Conservation (phyloP, 129 eudicot genomes). For the Escallonia rubra region DNA sequence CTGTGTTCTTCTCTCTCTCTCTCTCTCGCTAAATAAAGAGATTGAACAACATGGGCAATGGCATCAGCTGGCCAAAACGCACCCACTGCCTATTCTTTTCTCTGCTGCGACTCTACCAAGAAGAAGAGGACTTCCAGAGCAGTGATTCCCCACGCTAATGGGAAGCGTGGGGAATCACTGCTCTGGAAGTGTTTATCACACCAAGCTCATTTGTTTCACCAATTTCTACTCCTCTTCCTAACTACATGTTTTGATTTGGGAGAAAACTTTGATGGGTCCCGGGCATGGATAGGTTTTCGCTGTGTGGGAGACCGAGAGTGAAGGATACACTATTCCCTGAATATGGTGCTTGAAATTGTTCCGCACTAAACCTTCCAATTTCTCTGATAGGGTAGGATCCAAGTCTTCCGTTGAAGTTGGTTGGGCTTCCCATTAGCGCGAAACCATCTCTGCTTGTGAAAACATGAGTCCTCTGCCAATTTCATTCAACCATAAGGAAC, state of each 20-base stretch:
- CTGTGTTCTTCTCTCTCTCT: too few relatives aligned
- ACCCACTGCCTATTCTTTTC: too few relatives aligned
- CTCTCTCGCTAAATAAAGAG: too few relatives aligned
- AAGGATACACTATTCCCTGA: slow-evolving; percentile 79
- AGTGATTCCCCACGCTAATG: too few relatives aligned
- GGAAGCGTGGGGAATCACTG: too few relatives aligned
- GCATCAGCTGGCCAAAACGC: too few relatives aligned
- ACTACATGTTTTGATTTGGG: slow-evolving; percentile 55
- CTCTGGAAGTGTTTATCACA: slow-evolving; percentile 39
- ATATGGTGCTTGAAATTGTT: slow-evolving; percentile 47
- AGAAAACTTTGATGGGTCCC: slow-evolving; percentile 51
- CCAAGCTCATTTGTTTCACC: slow-evolving; percentile 50
- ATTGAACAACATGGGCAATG: too few relatives aligned
- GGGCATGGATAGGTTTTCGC: slow-evolving; percentile 62
- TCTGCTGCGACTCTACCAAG: too few relatives aligned
- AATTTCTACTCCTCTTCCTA: slow-evolving; percentile 38
- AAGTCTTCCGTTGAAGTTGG: slow-evolving; percentile 70
- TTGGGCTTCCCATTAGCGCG: slow-evolving; percentile 54
- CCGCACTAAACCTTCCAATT: slow-evolving; percentile 58
- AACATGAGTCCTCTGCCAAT: too few relatives aligned
- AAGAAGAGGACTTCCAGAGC: too few relatives aligned
- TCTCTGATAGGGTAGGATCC: slow-evolving; percentile 71
- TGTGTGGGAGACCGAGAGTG: slow-evolving; percentile 79
- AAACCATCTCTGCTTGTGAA: slow-evolving; percentile 56
- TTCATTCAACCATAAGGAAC: too few relatives aligned